These are phyloP conservation scores for Entrophospora sp. DNA, from an alignment of 192 early-diverging fungal species.

Conservation along the genomic window DNA sequence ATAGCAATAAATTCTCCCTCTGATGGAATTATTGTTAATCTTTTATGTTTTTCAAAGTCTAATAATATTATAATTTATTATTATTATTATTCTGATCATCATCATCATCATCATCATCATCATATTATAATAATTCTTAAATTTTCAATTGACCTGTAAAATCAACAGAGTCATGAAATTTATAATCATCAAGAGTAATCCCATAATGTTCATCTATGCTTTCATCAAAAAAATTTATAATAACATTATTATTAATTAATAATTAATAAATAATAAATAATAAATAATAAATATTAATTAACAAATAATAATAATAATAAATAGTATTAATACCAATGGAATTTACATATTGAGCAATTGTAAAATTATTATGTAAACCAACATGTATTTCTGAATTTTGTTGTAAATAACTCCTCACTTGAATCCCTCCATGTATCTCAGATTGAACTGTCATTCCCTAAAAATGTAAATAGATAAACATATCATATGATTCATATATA, in stretches of 20 bases:
- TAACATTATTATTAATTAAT: background rate
- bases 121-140: no score
- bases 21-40: slow-evolving; percentile 7
- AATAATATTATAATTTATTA: no score
- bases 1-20: slow-evolving; percentile 13
- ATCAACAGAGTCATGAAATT: slow-evolving; percentile 14
- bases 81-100: no score
- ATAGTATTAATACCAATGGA: background rate
- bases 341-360: background rate
- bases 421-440: slow-evolving; percentile 12
- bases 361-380: background rate
- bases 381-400: slow-evolving; percentile 5
- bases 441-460: slow-evolving; percentile 19
- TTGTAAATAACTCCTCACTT: slow-evolving; percentile 12
- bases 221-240: background rate
- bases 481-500: no score
- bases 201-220: background rate
- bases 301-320: background rate
- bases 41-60: slow-evolving; percentile 9
- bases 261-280: background rate
- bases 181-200: slow-evolving; percentile 9
- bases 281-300: background rate
- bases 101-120: no score
- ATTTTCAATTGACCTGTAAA: background rate
- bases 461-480: no score